A percentile compares a stretch with the other conserved stretches of the same genome.
phyloP scores from a whole-genome alignment of 768 basidiomycete genomes.

The Macrocybe gigantea region DNA sequence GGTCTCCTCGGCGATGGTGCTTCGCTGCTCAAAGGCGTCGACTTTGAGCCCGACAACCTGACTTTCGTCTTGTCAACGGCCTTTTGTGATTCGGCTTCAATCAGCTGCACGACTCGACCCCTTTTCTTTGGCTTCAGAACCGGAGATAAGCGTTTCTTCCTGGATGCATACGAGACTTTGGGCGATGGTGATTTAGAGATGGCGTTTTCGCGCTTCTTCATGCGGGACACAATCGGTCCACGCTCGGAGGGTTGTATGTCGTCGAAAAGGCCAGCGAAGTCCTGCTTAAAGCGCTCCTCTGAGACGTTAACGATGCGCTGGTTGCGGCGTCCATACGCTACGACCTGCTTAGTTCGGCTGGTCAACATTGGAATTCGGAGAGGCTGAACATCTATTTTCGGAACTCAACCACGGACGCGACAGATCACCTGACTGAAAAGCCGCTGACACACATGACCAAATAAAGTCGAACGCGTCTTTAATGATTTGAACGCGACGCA shows the following conservation, averaged over 20 bases:
- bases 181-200: constrained; percentile 27
- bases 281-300: constrained; percentile 21
- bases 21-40: constrained; percentile 2
- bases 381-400: constrained; percentile 12
- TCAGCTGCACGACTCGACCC: constrained; percentile 24
- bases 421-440: constrained; percentile 22
- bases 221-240: constrained; percentile 34
- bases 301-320: constrained; percentile 53
- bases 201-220: constrained; percentile 42
- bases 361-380: constrained; percentile 42
- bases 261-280: constrained; percentile 33
- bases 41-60: constrained; percentile 2
- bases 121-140: constrained; percentile 28
- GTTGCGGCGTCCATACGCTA: constrained; percentile 57
- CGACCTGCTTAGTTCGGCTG: constrained; percentile 58
- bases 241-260: constrained; percentile 33
- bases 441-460: constrained; percentile 2
- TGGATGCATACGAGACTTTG: constrained; percentile 32
- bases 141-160: constrained; percentile 33
- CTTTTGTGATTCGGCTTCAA: constrained; percentile 13
- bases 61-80: constrained; percentile 11
- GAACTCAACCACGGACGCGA: constrained; percentile 18
- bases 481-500: background rate
- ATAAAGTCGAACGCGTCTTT: constrained; percentile 1
- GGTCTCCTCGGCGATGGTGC: constrained; percentile 26